These are phyloP conservation scores for Myxozyma udenii DNA, from an alignment of 805 yeast genomes.

Conservation along the genomic window DNA sequence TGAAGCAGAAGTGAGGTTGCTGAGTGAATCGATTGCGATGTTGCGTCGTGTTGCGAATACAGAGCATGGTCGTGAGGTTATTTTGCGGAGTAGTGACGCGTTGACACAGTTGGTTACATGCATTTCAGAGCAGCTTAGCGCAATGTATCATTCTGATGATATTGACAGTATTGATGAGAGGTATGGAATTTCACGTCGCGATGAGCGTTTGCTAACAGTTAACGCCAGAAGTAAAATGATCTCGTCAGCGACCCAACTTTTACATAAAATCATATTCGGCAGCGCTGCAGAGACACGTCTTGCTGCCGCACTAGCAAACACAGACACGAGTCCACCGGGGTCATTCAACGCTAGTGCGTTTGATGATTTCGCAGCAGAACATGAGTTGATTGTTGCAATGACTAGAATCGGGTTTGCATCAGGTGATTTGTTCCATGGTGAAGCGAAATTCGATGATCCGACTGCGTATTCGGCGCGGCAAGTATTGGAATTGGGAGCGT, in stretches of 20 bases:
- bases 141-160: constrained; percentile 2
- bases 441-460: constrained; percentile 49
- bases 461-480: constrained; percentile 68
- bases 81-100: not conserved
- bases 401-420: constrained; percentile 34
- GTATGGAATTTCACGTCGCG: not conserved
- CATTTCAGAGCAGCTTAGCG: constrained; percentile 8
- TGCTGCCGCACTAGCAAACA: not conserved
- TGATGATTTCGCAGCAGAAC: constrained; percentile 17
- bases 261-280: constrained; percentile 11
- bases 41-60: not conserved
- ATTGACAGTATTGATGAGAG: not conserved
- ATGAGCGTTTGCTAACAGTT: not conserved
- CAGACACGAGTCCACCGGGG: too few relatives aligned
- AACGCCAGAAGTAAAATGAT: not conserved
- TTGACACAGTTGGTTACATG: constrained; percentile 9
- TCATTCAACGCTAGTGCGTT: not conserved
- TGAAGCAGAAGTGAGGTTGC: not conserved
- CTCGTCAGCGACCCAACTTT: not conserved
- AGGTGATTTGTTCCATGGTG: constrained; percentile 9
- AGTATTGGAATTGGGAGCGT: constrained; percentile 54
- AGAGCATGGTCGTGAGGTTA: constrained; percentile 4
- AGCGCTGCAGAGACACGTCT: constrained; percentile 20
- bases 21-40: not conserved
- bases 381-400: constrained; percentile 32